Conservation (phyloP, 106 monocot genomes). For the Dendrobium chrysotoxum region DNA sequence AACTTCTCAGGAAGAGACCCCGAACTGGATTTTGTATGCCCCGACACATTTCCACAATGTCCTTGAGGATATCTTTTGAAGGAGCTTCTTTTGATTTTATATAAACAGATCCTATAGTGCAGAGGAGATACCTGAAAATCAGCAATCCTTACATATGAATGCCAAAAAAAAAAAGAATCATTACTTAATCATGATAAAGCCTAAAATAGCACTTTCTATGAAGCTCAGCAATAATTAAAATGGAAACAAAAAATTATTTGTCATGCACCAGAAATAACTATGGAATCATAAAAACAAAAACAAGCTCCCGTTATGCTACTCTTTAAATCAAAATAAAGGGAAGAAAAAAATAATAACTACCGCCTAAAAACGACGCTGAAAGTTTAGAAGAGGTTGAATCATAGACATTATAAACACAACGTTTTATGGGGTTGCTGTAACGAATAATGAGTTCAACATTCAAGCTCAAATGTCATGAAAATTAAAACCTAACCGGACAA, state of each 20-base stretch:
- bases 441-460: neutral
- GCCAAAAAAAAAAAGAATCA: neutral
- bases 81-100: slow-evolving; percentile 97
- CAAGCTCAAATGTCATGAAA: neutral
- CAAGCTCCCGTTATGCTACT: neutral
- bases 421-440: neutral
- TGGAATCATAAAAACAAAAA: neutral
- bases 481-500: neutral
- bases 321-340: neutral
- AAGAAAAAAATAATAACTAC: neutral
- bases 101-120: slow-evolving; percentile 95
- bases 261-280: neutral
- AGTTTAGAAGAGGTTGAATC: neutral
- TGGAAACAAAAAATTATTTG: neutral
- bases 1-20: slow-evolving; percentile 93
- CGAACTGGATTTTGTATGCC: slow-evolving; percentile 89
- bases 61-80: slow-evolving; percentile 91
- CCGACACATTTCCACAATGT: slow-evolving; percentile 97
- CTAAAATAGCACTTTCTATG: neutral
- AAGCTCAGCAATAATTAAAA: neutral
- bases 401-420: neutral
- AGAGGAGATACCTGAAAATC: slow-evolving; percentile 73
- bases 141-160: neutral
- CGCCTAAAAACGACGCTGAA: neutral
- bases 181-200: neutral